Percentiles rank a stretch among this genome's conserved stretches.
These are phyloP conservation scores for Metschnikowia cubensis DNA, from an alignment of 805 yeast species.

Conservation along the genomic window DNA sequence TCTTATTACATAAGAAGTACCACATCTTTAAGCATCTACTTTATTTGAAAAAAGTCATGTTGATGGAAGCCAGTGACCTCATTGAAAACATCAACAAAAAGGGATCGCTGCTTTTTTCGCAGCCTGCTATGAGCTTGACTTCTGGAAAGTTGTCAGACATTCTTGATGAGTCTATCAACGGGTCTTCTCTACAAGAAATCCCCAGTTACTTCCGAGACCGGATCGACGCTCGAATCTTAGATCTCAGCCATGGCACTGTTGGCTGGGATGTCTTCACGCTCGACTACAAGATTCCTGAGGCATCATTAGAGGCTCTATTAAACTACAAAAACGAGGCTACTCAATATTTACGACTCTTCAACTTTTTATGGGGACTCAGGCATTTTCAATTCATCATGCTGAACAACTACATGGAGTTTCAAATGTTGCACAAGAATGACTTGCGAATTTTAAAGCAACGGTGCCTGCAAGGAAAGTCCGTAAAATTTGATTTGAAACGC, in stretches of 20 bases:
- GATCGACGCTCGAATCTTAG: constrained; percentile 80
- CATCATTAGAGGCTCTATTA: constrained; percentile 46
- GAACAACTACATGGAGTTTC: constrained; percentile 25
- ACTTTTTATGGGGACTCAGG: constrained; percentile 76
- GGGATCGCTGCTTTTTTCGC: constrained; percentile 50
- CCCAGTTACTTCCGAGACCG: constrained; percentile 41
- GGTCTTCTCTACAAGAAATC: constrained; percentile 45
- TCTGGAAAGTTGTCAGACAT: constrained; percentile 63
- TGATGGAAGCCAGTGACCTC: constrained; percentile 80
- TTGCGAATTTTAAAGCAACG: constrained; percentile 16
- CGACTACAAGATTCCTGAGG: constrained; percentile 60
- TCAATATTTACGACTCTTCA: constrained; percentile 71
- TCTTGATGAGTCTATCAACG: constrained; percentile 58
- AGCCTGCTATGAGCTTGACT: constrained; percentile 60
- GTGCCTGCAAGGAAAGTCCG: constrained; percentile 7
- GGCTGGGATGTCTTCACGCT: constrained; percentile 95
- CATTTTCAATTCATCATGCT: constrained; percentile 55
- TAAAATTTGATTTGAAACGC: constrained; percentile 2
- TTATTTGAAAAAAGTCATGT: constrained; percentile 59
- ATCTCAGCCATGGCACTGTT: constrained; percentile 60
- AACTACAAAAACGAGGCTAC: constrained; percentile 33
- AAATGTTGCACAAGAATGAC: constrained; percentile 25
- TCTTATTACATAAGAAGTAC: constrained; percentile 45
- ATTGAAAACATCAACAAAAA: constrained; percentile 59
- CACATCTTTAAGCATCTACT: constrained; percentile 51